These are phyloP conservation scores for Wickerhamiella hasegawae DNA, from an alignment of 805 yeast species.

Conservation along the genomic window DNA sequence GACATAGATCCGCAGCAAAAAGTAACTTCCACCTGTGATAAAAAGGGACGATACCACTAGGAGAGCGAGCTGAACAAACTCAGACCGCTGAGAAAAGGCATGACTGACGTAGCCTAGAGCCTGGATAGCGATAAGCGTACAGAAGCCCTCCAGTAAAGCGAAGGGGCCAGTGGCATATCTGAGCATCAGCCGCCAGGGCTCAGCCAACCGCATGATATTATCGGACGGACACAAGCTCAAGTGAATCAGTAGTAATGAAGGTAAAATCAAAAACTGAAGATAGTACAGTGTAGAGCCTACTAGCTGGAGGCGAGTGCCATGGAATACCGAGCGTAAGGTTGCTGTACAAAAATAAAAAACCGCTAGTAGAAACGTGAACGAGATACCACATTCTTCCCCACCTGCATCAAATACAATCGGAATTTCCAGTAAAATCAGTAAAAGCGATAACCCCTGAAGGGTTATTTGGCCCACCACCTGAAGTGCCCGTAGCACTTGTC, in stretches of 20 bases:
- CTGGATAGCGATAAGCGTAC: constrained; percentile 81
- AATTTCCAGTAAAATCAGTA: constrained; percentile 37
- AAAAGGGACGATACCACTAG: constrained; percentile 58
- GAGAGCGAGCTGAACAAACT: constrained; percentile 62
- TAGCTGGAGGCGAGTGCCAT: constrained; percentile 24
- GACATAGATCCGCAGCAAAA: constrained; percentile 68
- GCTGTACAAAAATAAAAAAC: constrained; percentile 57
- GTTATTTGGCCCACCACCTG: background rate
- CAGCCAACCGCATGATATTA: constrained; percentile 28
- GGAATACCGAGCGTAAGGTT: constrained; percentile 41
- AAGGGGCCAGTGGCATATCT: constrained; percentile 78
- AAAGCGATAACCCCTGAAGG: constrained; percentile 4
- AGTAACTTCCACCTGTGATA: constrained; percentile 60
- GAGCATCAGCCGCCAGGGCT: constrained; percentile 57
- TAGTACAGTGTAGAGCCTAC: constrained; percentile 38
- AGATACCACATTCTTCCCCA: constrained; percentile 76
- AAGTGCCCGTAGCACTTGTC: background rate
- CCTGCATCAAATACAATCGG: constrained; percentile 93
- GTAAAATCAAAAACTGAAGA: constrained; percentile 67
- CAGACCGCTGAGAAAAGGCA: constrained; percentile 50
- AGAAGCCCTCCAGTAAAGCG: constrained; percentile 83
- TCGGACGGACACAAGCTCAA: constrained; percentile 22
- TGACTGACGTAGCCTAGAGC: constrained; percentile 71
- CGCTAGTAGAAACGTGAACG: constrained; percentile 62
- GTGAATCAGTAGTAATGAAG: constrained; percentile 55